phyloP scores from a whole-genome alignment of 2,329 filamentous ascomycete species.

The Fusarium sp. region DNA sequence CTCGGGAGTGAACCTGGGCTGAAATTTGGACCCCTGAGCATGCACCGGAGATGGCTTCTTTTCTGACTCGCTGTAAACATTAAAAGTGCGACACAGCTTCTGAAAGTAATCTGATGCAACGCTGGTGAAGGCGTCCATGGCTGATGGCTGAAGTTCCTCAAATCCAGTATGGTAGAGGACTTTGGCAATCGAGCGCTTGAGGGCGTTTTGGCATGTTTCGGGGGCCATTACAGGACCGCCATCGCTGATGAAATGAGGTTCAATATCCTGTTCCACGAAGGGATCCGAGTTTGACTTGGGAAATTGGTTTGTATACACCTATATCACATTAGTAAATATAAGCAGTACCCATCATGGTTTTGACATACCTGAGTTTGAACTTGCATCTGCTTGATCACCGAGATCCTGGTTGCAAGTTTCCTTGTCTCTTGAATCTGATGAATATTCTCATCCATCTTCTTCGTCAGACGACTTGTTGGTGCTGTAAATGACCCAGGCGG shows the following conservation, averaged over 20 bases:
- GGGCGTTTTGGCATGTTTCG: constrained; percentile 80
- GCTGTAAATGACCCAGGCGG: constrained; percentile 79
- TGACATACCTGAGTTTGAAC: constrained; percentile 85
- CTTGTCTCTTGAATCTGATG: constrained; percentile 95
- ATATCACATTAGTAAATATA: constrained; percentile 11
- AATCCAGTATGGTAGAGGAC: constrained; percentile 97
- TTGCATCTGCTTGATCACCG: constrained; percentile 99
- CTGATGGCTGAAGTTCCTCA: constrained; percentile 95
- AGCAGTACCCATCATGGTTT: not conserved
- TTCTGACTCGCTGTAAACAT: constrained; percentile 83
- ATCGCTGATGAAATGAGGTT: constrained; percentile 89
- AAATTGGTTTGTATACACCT: constrained; percentile 98
- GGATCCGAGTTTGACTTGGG: constrained; percentile 93
- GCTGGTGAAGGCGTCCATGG: constrained; percentile 88
- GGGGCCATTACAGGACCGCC: constrained; percentile 88
- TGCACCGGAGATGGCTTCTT: constrained; percentile 67
- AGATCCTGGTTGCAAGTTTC: constrained; percentile 95
- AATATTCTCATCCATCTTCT: constrained; percentile 90
- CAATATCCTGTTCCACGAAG: constrained; percentile 86
- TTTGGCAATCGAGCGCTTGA: constrained; percentile 92
- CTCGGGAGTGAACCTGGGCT: constrained; percentile 79
- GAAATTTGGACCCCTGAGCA: constrained; percentile 54
- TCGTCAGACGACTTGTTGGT: constrained; percentile 76
- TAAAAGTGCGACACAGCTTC: constrained; percentile 82
- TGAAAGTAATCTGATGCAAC: constrained; percentile 89